Evolutionary conservation across 768 basidiomycete genomes (phyloP).

Genomic region (Boletus fagicola): DNA sequence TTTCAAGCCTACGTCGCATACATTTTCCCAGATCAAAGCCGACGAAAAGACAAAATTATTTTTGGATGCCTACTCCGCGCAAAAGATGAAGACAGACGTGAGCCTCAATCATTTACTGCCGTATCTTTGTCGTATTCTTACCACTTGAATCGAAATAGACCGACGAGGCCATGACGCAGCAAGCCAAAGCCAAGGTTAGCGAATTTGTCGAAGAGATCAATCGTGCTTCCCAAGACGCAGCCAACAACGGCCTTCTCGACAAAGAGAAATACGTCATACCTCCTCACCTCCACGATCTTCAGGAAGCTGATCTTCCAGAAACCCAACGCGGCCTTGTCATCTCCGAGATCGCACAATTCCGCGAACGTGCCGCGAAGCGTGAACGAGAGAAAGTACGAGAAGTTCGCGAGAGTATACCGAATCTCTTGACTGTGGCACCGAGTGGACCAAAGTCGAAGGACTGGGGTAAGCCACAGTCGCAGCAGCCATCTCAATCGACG

Average conservation of each 20-base stretch:
- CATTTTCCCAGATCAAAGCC: conserved; percentile 70
- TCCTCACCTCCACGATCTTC: conserved; percentile 94
- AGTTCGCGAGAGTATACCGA: conserved; percentile 57
- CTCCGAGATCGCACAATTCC: conserved; percentile 94
- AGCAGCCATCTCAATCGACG: conserved; percentile 35
- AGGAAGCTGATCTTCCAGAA: conserved; percentile 96
- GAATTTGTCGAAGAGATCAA: conserved; percentile 70
- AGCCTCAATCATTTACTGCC: conserved; percentile 28
- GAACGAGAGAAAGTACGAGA: conserved; percentile 88
- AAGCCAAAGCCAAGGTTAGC: conserved; percentile 64
- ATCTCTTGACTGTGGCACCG: conserved; percentile 40
- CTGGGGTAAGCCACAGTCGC: conserved; percentile 62
- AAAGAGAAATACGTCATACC: conserved; percentile 89
- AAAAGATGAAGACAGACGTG: conserved; percentile 81
- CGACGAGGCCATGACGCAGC: conserved; percentile 63
- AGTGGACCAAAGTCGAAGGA: conserved; percentile 77
- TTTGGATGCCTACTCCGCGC: conserved; percentile 79
- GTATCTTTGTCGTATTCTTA: background rate
- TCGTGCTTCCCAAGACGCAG: conserved; percentile 68
- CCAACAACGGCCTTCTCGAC: conserved; percentile 70
- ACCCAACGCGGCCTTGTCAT: conserved; percentile 89
- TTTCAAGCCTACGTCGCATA: conserved; percentile 42
- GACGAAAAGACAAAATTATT: conserved; percentile 93
- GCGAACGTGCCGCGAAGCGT: conserved; percentile 88
- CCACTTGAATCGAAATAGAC: conserved; percentile 41